Evolutionary conservation across 1,284 basidiomycete species (phyloP).

Genomic region (Rhodotorula sp.): DNA sequence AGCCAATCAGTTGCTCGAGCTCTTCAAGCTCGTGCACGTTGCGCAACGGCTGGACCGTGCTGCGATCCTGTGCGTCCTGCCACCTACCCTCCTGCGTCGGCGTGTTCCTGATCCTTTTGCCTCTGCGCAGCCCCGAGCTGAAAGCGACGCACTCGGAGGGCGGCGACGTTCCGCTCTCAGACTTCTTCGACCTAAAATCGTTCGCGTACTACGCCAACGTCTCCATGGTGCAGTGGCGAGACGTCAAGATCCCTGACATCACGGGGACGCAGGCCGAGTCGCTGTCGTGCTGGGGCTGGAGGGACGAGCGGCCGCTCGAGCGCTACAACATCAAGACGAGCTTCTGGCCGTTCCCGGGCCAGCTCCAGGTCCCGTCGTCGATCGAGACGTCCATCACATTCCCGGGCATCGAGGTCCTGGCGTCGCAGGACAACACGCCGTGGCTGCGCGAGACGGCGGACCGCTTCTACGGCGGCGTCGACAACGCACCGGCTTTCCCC

Average conservation of each 20-base stretch:
- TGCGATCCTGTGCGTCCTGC: conserved; percentile 28
- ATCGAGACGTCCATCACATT: conserved; percentile 39
- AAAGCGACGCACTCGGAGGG: conserved; percentile 35
- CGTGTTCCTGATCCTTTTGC: background rate
- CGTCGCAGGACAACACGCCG: conserved; percentile 17
- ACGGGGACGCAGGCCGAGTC: conserved; percentile 30
- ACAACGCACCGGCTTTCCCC: conserved; percentile 29
- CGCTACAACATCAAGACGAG: conserved; percentile 39
- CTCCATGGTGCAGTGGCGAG: conserved; percentile 36
- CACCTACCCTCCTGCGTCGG: rapidly evolving
- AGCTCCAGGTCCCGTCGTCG: conserved; percentile 30
- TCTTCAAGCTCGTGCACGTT: conserved; percentile 40
- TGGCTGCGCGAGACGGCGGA: conserved; percentile 32
- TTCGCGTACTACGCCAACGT: conserved; percentile 36
- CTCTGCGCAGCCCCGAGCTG: conserved; percentile 28
- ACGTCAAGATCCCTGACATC: conserved; percentile 39
- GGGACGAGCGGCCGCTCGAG: conserved; percentile 26
- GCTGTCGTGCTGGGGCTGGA: conserved; percentile 40
- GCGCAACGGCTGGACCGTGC: conserved; percentile 32
- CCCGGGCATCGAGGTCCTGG: conserved; percentile 39
- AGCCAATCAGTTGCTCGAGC: conserved; percentile 39
- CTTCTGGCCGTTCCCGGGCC: conserved; percentile 39
- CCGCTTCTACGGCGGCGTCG: conserved; percentile 13
- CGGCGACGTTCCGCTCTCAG: conserved; percentile 29
- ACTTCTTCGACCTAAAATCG: conserved; percentile 35